Base-by-base conservation (phyloP, 2,329 filamentous ascomycete genomes). In the Trichophyton schoenleinii region DNA sequence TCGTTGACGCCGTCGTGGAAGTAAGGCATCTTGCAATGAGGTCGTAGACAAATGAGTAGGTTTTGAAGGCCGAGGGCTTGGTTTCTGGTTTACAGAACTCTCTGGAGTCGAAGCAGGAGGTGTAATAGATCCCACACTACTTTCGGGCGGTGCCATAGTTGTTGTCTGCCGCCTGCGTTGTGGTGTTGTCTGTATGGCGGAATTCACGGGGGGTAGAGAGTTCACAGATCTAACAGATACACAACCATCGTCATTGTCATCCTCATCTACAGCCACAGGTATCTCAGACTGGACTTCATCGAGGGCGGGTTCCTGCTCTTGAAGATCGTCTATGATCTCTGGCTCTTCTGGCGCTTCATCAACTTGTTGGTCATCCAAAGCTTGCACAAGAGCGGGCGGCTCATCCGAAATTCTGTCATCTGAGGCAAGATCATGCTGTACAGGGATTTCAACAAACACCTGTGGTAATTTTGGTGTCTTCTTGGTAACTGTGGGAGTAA, bases 241-340 rank as follows among this genome's bases (percentile, higher is more conserved):
- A 28, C 49, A 28, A 28, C 22, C 25, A 25, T 38, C 25, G 11
- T 46, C 36, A 36, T 42, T 36, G 13, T 61, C 62, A 28, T n/a
- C 36, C 11, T 48, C 52, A 36, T 59, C 59, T 42, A 48, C 38
- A 41, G 25, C 13, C 6, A 41, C 22, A 58, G 34, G 55, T 15
- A 42, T 36, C 7, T 22, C 18, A 1, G 22, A 1, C 20, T 7
- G 36, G 6, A 9, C 34, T 55, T 55, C 52, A 15, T n/a, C 20
- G 15, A 52, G 8, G 4, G 25, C 58, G 67, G 18, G 59, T 59
- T 59, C 34, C 63, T n/a, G 64, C 65, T 44, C 63, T 58, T 66
- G 25, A 9, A 1, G 11, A 36, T 55, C 15, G 11, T 53, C 49
- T 1, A 31, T n/a, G 5, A 18, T 13, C 3, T 22, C 13, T 13